phyloP scores from a whole-genome alignment of 139 green algal genomes.

The Zygnema circumcarinatum region DNA sequence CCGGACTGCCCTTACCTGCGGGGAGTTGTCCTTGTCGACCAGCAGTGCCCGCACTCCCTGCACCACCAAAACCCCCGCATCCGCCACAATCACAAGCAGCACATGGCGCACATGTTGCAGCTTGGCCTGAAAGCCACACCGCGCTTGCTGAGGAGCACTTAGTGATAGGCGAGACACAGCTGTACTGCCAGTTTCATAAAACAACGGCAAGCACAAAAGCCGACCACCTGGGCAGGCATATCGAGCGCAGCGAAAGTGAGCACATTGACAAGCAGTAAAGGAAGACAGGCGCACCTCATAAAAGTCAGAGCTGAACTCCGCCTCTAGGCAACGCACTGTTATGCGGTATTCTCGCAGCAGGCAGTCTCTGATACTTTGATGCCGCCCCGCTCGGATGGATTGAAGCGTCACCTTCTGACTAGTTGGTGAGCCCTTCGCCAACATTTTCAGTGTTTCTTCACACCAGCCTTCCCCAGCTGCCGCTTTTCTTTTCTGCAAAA shows the following conservation, averaged over 20 bases:
- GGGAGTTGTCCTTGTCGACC: constrained; percentile 53
- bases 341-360: constrained; percentile 42
- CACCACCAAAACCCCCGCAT: neutral
- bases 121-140: no score
- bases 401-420: constrained; percentile 48
- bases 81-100: neutral
- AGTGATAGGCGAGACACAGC: neutral
- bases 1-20: constrained; percentile 23
- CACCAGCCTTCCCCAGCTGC: constrained; percentile 19
- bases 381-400: constrained; percentile 23
- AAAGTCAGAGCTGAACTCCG: neutral
- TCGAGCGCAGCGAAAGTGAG: no score
- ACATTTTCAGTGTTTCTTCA: neutral
- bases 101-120: neutral
- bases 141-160: neutral
- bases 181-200: constrained; percentile 1
- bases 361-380: constrained; percentile 9
- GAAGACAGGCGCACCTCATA: constrained; percentile 30
- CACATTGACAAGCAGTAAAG: no score
- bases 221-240: neutral
- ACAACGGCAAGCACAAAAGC: neutral
- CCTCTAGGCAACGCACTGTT: constrained; percentile 1
- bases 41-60: constrained; percentile 46
- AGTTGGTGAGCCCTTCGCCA: constrained; percentile 35
- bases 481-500: constrained; percentile 23